Percentiles rank a stretch among this genome's conserved stretches.
Conservation (phyloP, 306 rosid species). For the Chamaecrista fasciculata region DNA sequence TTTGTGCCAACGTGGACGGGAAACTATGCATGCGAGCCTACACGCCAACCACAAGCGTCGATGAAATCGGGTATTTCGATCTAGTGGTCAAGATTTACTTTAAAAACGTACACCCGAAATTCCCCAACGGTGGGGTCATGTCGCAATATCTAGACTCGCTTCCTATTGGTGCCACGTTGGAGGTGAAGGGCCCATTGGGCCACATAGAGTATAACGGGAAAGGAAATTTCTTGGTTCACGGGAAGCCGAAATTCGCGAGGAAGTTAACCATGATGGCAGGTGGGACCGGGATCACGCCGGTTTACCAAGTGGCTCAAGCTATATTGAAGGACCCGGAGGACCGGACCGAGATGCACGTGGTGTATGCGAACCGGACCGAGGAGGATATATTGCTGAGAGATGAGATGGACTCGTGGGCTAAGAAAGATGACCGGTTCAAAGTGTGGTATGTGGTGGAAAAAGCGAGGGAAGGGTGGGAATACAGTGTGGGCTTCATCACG, state of each 20-base stretch:
- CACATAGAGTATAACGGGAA: constrained; percentile 72
- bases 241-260: constrained; percentile 52
- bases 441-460: constrained; percentile 80
- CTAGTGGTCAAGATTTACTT: constrained; percentile 71
- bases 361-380: constrained; percentile 72
- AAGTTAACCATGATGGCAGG: constrained; percentile 75
- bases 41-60: constrained; percentile 61
- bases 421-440: constrained; percentile 50
- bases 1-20: constrained; percentile 52
- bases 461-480: constrained; percentile 60
- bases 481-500: constrained; percentile 61
- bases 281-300: constrained; percentile 88
- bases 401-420: constrained; percentile 70
- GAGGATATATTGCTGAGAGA: constrained; percentile 73
- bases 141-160: constrained; percentile 64
- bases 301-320: constrained; percentile 77
- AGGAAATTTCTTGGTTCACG: constrained; percentile 58
- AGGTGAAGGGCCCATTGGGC: constrained; percentile 86
- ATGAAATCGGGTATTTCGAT: constrained; percentile 68
- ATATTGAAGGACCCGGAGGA: constrained; percentile 70
- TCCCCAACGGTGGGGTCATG: constrained; percentile 77
- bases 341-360: constrained; percentile 67
- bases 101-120: constrained; percentile 62
- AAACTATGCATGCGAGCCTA: constrained; percentile 92
- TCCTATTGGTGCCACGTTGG: constrained; percentile 40